Percentiles rank a stretch among this genome's conserved stretches.
phyloP scores from a whole-genome alignment of 306 rosid species.

The Psophocarpus tetragonolobus region DNA sequence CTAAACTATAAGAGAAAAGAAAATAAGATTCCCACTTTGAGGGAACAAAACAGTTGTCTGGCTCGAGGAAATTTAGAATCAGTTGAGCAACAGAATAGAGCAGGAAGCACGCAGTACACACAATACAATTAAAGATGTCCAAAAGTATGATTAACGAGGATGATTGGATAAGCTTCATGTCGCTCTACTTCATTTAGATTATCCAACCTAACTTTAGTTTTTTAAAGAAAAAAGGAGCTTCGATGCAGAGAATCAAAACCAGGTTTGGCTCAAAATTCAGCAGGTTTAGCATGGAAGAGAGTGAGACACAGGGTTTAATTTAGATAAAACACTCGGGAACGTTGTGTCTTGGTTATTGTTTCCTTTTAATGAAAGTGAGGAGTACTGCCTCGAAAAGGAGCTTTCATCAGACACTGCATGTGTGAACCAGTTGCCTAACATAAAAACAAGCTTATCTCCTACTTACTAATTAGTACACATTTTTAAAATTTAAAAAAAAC shows the following conservation, averaged over 20 bases:
- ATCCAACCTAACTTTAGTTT: conserved; percentile 5
- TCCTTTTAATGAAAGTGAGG: conserved; percentile 31
- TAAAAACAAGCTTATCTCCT: not conserved
- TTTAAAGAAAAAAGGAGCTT: conserved; percentile 14
- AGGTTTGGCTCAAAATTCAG: conserved; percentile 14
- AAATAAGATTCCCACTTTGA: conserved; percentile 34
- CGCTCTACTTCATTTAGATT: not conserved
- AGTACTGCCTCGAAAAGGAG: conserved; percentile 63
- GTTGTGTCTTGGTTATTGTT: conserved; percentile 36
- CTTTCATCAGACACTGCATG: conserved; percentile 71
- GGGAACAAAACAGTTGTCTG: conserved; percentile 30
- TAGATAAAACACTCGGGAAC: conserved; percentile 3
- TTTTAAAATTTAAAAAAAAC: too few relatives aligned
- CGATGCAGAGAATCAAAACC: conserved; percentile 28
- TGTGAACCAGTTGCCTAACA: conserved; percentile 48
- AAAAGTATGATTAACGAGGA: not conserved
- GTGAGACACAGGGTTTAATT: not conserved
- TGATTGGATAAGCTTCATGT: conserved; percentile 8
- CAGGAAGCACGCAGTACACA: conserved; percentile 11
- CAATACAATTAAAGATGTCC: conserved; percentile 4
- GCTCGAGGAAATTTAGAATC: conserved; percentile 28
- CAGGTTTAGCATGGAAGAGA: conserved; percentile 14
- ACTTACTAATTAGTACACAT: too few relatives aligned
- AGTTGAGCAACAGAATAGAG: conserved; percentile 18
- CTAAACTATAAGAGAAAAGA: not conserved